These are phyloP conservation scores for Kingdonia uniflora DNA, from an alignment of 164 flowering plant species.

Conservation along the genomic window DNA sequence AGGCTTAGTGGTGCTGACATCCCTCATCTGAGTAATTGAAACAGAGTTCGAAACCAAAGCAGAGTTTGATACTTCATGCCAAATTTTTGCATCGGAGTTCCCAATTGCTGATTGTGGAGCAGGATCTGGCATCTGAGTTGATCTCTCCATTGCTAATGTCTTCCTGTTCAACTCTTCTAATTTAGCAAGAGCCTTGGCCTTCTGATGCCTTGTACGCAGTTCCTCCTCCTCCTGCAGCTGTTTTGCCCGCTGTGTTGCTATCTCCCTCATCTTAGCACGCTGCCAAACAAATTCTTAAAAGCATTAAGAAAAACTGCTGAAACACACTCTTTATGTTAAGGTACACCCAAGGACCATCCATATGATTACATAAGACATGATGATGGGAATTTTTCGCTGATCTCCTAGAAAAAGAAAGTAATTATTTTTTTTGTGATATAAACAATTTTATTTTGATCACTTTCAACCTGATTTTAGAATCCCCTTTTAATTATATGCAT, in stretches of 20 bases:
- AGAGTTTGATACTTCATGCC: constrained; percentile 8
- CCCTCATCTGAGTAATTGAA: constrained; percentile 12
- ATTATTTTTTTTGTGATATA: too few species aligned
- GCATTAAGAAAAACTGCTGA: constrained; percentile 4
- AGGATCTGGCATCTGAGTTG: constrained; percentile 27
- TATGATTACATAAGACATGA: too few species aligned
- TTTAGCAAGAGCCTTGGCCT: constrained; percentile 89
- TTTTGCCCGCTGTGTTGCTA: constrained; percentile 63
- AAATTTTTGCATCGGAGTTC: constrained; percentile 9
- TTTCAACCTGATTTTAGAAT: too few species aligned
- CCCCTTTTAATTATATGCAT: too few species aligned
- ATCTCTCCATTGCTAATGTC: constrained; percentile 28
- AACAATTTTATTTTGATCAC: too few species aligned
- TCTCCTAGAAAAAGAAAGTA: too few species aligned
- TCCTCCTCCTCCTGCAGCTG: constrained; percentile 92
- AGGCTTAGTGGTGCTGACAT: constrained; percentile 7
- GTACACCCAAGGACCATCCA: too few species aligned
- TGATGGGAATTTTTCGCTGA: too few species aligned
- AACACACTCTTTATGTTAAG: too few species aligned
- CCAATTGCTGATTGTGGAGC: constrained; percentile 18
- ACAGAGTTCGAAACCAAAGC: constrained; percentile 11
- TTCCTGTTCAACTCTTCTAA: constrained; percentile 86
- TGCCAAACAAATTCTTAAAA: constrained; percentile 17
- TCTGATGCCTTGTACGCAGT: constrained; percentile 74
- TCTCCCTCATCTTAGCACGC: constrained; percentile 83